Base-by-base conservation (phyloP, 1,284 basidiomycete genomes). In the Inonotus hispidus region DNA sequence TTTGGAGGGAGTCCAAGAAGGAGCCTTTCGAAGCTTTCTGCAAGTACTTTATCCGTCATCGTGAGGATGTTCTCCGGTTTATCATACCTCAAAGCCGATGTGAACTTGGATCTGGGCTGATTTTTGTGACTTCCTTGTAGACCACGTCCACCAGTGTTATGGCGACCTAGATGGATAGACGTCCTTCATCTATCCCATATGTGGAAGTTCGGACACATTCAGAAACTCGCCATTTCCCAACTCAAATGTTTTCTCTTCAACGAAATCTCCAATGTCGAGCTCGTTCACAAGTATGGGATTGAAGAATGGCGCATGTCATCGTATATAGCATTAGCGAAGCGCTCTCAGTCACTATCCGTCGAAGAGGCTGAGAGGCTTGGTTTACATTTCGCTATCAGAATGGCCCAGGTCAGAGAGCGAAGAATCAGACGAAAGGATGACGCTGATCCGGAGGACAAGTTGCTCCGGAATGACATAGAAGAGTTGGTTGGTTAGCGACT, bases 401-500 rank as follows among this genome's bases (percentile, higher is more conserved):
- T 61, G 35, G 39, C 23, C 8, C 54, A 57, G n/a, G 25, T 57
- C 29, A 25, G 54, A 39, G 60, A 56, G 32, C 37, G 57, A 27
- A 59, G 45, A 19, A 2, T 46, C 21, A 46, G 19, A n/a, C 45
- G 45, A 23, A 2, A 13, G 45, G 21, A 46, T 14, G 10, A 19
- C 21, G 55, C 41, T 11, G 60, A 58, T 21, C 46, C 46, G 47
- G 60, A 62, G 27, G 55, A 62, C n/a, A 43, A 41, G 19, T 21
- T 58, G 55, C 55, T 62, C 8, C 29, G 35, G n/a, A 45, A 32
- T 16, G 60, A 56, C 5, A 62, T 62, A 25, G n/a, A n/a, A n/a
- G n/a, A n/a, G n/a, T n/a, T n/a, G n/a, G n/a, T n/a, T n/a, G n/a
- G n/a, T n/a, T n/a, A n/a, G n/a, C n/a, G n/a, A n/a, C n/a, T n/a